Conservation (phyloP, 1,284 basidiomycete genomes). For the Ustilago hordei region DNA sequence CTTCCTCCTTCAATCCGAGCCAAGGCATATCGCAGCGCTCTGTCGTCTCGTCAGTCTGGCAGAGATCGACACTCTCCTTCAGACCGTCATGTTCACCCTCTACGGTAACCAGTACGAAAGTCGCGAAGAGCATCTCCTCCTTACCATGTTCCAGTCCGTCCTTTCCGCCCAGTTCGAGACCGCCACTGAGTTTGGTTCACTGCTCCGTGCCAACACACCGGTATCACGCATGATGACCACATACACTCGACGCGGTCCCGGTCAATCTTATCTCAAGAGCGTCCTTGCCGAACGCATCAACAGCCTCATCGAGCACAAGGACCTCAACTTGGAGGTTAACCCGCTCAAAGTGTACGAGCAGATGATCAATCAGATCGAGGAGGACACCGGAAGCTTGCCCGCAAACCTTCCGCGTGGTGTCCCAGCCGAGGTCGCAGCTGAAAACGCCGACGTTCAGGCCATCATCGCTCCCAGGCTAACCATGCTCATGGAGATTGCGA, state of each 20-base stretch:
- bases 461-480: slow-evolving; percentile 95
- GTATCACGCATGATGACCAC: slow-evolving; percentile 99
- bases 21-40: slow-evolving; percentile 92
- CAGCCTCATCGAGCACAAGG: slow-evolving; percentile 96
- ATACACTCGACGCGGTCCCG: slow-evolving; percentile 96
- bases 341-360: slow-evolving; percentile 83
- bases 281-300: slow-evolving; percentile 97
- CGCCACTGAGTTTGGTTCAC: slow-evolving; percentile 94
- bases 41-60: slow-evolving; percentile 95
- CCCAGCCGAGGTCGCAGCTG: slow-evolving; percentile 89
- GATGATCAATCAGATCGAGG: slow-evolving; percentile 85
- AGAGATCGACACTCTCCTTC: slow-evolving; percentile 97
- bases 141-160: slow-evolving; percentile 98
- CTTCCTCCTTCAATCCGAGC: slow-evolving; percentile 97
- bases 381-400: slow-evolving; percentile 90
- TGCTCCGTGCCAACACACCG: slow-evolving; percentile 96
- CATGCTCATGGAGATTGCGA: slow-evolving; percentile 99
- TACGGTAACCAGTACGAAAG: slow-evolving; percentile 99
- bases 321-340: slow-evolving; percentile 97
- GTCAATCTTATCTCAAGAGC: slow-evolving; percentile 95
- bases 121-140: slow-evolving; percentile 94
- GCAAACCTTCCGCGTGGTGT: slow-evolving; percentile 90
- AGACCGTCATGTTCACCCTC: slow-evolving; percentile 99
- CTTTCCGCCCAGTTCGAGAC: slow-evolving; percentile 98
- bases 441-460: slow-evolving; percentile 93